Base-by-base conservation (phyloP, 108 stramenopile genomes). In the Nitzschia sp. region DNA sequence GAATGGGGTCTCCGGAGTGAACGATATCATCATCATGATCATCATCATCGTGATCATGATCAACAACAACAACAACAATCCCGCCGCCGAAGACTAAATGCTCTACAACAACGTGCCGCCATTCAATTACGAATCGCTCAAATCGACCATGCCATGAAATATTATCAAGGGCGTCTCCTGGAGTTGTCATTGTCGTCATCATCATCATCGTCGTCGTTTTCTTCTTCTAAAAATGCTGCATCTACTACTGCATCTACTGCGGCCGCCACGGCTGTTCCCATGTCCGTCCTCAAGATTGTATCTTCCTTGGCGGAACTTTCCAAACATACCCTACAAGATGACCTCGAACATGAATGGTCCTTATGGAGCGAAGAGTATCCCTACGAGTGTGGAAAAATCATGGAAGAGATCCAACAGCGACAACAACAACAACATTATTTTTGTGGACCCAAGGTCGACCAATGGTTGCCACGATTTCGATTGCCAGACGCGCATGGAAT, bases 291-390 rank as follows among this genome's bases (percentile, higher is more conserved):
- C n/a, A n/a, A n/a, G n/a, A n/a, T n/a, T n/a, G n/a, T n/a, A n/a
- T n/a, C n/a, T n/a, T n/a, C n/a, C n/a, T 32, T 32, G 32, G 11
- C n/a, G 57, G 25, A 29, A 30, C 21, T 1, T 0, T n/a, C 31
- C 1, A 13, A 28, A 19, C n/a, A 31, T 34, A 58, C 57, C 11
- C 33, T 58, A n/a, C 25, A n/a, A 58, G 57, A 32, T 32, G 57
- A 58, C 15, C 21, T 58, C 11, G 13, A 34, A 16, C 57, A 58
- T 34, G 57, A 13, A n/a, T 4, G 30, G 15, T 28, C 57, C 2
- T 8, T 58, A 3, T 8, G 30, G 29, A 32, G 57, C n/a, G 57
- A 58, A 19, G 28, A 32, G n/a, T 58, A 32, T 58, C 57, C 29
- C 32, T 13, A n/a, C 30, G n/a, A n/a, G 21, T 30, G 13, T 28